Evolutionary conservation across 2,329 filamentous ascomycete species (phyloP).

Genomic region (Penicillium hordei): DNA sequence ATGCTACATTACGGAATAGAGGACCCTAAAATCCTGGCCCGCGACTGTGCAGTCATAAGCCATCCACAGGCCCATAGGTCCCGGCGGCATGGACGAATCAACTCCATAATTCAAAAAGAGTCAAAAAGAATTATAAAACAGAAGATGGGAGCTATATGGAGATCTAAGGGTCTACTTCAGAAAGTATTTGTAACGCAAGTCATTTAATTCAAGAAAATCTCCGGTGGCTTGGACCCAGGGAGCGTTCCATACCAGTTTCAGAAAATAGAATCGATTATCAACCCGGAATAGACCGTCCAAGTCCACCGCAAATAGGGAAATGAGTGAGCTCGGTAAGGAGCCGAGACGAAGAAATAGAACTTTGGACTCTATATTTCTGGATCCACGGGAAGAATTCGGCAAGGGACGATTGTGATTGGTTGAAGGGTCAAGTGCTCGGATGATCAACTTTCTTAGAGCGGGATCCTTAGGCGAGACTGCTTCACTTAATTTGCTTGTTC

Average conservation of each 20-base stretch:
- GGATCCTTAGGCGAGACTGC: constrained; percentile 39
- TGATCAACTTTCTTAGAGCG: constrained; percentile 36
- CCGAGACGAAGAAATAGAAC: constrained; percentile 9
- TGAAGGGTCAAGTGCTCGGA: constrained; percentile 22
- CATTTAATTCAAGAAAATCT: constrained; percentile 2
- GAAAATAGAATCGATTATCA: constrained; percentile 3
- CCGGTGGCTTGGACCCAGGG: neutral
- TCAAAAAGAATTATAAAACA: neutral
- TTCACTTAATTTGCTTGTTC: constrained; percentile 10
- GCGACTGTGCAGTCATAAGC: constrained; percentile 6
- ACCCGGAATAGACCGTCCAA: too few relatives aligned
- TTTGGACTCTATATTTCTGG: neutral
- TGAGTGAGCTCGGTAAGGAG: neutral
- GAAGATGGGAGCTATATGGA: neutral
- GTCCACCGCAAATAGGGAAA: too few relatives aligned
- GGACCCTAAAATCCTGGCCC: neutral
- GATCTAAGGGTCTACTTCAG: neutral
- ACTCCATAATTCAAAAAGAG: neutral
- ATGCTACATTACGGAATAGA: neutral
- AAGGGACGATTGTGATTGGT: constrained; percentile 38
- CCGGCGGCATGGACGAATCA: neutral
- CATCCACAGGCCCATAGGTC: neutral
- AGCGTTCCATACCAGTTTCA: neutral
- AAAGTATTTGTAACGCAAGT: neutral
- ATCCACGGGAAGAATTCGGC: constrained; percentile 28